phyloP scores from a whole-genome alignment of 2,329 filamentous ascomycete genomes.

The Epichloe uncinata region DNA sequence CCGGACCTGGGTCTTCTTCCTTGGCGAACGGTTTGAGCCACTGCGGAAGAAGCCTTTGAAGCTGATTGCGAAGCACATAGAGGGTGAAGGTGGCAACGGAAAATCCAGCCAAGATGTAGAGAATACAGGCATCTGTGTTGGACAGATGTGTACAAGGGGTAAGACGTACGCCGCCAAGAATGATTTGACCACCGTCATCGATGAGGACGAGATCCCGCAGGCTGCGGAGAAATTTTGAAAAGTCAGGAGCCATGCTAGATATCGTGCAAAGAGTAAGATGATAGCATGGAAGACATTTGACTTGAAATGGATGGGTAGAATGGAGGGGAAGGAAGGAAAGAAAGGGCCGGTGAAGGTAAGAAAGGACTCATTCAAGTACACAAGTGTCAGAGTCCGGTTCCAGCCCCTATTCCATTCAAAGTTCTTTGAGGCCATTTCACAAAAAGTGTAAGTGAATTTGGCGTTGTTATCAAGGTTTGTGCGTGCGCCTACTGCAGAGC shows the following conservation, averaged over 20 bases:
- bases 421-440: no score
- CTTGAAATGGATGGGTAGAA: background rate
- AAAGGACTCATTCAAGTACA: no score
- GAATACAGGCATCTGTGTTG: constrained; percentile 8
- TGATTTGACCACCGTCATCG: background rate
- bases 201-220: background rate
- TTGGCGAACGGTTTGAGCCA: constrained; percentile 32
- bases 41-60: constrained; percentile 20
- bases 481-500: no score
- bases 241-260: background rate
- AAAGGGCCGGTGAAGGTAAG: no score
- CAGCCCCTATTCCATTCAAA: no score
- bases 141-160: background rate
- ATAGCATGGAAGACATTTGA: background rate
- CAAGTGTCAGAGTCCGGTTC: no score
- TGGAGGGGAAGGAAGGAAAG: background rate
- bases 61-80: constrained; percentile 13
- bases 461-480: no score
- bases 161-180: background rate
- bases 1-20: constrained; percentile 17
- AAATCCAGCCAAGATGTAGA: constrained; percentile 11
- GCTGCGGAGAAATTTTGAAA: background rate
- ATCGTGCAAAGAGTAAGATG: background rate
- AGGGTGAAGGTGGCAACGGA: constrained; percentile 19
- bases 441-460: no score